Evolutionary conservation across 2,329 filamentous ascomycete species (phyloP).

Genomic region (Elsinoe batatas): DNA sequence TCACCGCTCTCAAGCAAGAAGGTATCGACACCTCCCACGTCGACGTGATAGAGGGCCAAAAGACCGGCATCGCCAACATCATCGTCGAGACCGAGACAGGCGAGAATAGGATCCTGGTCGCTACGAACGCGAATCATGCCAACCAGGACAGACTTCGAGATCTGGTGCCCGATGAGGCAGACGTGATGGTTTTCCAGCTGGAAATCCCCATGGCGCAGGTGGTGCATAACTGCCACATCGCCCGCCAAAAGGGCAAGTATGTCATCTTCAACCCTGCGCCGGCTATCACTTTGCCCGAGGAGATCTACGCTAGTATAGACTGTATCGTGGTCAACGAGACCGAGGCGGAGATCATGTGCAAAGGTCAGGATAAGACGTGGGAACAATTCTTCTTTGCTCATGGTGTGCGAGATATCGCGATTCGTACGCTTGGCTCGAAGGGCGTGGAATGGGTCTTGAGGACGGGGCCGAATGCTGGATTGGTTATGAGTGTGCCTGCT

Average conservation of each 20-base stretch:
- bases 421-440: slow-evolving; percentile 74
- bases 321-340: slow-evolving; percentile 88
- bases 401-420: slow-evolving; percentile 67
- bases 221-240: slow-evolving; percentile 25
- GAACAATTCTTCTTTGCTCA: slow-evolving; percentile 49
- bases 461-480: not conserved
- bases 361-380: slow-evolving; percentile 29
- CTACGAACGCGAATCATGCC: slow-evolving; percentile 38
- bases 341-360: slow-evolving; percentile 66
- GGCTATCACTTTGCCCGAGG: slow-evolving; percentile 56
- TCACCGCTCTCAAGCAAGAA: slow-evolving; percentile 34
- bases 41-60: slow-evolving; percentile 32
- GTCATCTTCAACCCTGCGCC: slow-evolving; percentile 74
- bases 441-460: slow-evolving; percentile 55
- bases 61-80: slow-evolving; percentile 41
- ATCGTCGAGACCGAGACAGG: slow-evolving; percentile 39
- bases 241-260: slow-evolving; percentile 23
- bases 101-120: slow-evolving; percentile 41
- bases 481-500: slow-evolving; percentile 34
- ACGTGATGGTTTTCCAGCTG: slow-evolving; percentile 38
- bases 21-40: slow-evolving; percentile 35
- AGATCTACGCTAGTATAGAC: slow-evolving; percentile 57
- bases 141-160: slow-evolving; percentile 24
- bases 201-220: slow-evolving; percentile 37
- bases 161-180: slow-evolving; percentile 31